Base-by-base conservation (phyloP, 192 early-diverging fungal genomes). In the Glomus cerebriforme region DNA sequence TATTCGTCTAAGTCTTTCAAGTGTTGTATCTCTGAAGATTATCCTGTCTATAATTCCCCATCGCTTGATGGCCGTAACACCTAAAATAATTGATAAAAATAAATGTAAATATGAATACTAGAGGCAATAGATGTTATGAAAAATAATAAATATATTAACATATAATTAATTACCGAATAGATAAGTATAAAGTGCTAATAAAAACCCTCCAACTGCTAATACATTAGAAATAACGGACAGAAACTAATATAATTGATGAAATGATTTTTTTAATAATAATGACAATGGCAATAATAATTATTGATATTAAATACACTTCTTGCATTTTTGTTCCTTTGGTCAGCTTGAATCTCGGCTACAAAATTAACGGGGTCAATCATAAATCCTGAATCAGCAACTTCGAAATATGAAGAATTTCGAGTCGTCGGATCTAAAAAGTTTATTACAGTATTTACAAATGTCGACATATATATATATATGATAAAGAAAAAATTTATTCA, bases 111-210 rank as follows among this genome's bases (percentile, higher is more conserved):
- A n/a, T n/a, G n/a, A n/a, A n/a, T n/a, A n/a, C n/a, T n/a, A n/a
- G n/a, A n/a, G n/a, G n/a, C n/a, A n/a, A n/a, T n/a, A n/a, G n/a
- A n/a, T n/a, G n/a, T n/a, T n/a, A n/a, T n/a, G n/a, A n/a, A n/a
- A n/a, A n/a, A n/a, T n/a, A n/a, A n/a, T n/a, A n/a, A n/a, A n/a
- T n/a, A n/a, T n/a, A n/a, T n/a, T n/a, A n/a, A n/a, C n/a, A n/a
- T n/a, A n/a, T n/a, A n/a, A n/a, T n/a, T n/a, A n/a, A 69, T 59
- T 68, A 60, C 59, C 59, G 24, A 60, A 60, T 60, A 60, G 59
- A 7, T n/a, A 60, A n/a, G 22, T n/a, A 22, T 60, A 10, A 19
- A 60, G 22, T 60, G 59, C 24, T 60, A 60, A 60, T 22, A 60
- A 60, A n/a, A n/a, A 12, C 6, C 59, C 59, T n/a, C 15, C 59